Percentiles rank a stretch among this genome's conserved stretches.
These are phyloP conservation scores for Echites panduratus DNA, from an alignment of 257 asterid species.

Conservation along the genomic window DNA sequence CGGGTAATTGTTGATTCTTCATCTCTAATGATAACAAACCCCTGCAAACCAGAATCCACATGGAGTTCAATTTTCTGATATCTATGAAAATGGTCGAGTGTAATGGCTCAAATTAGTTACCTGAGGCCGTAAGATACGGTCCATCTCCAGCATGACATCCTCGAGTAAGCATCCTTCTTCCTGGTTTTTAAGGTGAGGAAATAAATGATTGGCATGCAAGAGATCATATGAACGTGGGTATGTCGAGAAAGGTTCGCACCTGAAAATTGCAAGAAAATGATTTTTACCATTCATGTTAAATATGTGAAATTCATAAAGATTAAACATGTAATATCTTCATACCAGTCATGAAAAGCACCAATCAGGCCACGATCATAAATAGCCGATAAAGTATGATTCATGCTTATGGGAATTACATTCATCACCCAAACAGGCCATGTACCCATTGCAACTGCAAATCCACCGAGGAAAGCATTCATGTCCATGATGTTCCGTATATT, in stretches of 20 bases:
- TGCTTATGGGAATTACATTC: conserved; percentile 68
- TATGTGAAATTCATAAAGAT: background rate
- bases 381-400: conserved; percentile 65
- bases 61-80: background rate
- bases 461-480: conserved; percentile 86
- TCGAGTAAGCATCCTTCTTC: conserved; percentile 74
- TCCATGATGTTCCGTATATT: conserved; percentile 82
- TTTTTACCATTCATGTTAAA: conserved; percentile 4
- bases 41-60: conserved; percentile 37
- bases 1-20: conserved; percentile 50
- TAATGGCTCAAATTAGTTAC: conserved; percentile 25
- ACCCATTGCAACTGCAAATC: conserved; percentile 76
- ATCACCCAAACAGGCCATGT: conserved; percentile 91
- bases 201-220: conserved; percentile 42
- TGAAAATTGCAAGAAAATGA: conserved; percentile 20
- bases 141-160: conserved; percentile 91
- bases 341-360: conserved; percentile 88
- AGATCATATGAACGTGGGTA: conserved; percentile 89
- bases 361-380: conserved; percentile 72
- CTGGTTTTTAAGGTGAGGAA: conserved; percentile 48
- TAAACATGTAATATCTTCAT: conserved; percentile 15
- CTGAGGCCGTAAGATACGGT: conserved; percentile 77
- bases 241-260: conserved; percentile 95
- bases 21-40: conserved; percentile 66
- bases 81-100: background rate